Evolutionary conservation across 495 filamentous ascomycete genomes (phyloP).

Genomic region (Thermothielavioides terrestris): DNA sequence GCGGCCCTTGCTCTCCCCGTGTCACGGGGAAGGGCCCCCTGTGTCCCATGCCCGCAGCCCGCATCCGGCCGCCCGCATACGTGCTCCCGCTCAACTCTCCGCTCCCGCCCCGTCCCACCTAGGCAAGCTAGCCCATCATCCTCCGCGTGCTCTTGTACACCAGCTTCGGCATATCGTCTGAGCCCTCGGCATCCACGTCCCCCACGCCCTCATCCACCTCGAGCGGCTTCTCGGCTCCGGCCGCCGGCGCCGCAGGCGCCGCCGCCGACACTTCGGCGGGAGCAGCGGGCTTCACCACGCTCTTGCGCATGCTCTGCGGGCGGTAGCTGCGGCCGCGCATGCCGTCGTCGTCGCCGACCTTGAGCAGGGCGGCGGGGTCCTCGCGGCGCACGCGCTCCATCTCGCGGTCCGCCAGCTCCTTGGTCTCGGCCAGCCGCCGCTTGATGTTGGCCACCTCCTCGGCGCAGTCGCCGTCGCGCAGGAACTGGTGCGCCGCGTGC

Average conservation of each 20-base stretch:
- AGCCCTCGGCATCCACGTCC: slow-evolving; percentile 1
- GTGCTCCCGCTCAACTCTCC: background rate
- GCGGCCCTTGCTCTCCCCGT: too few species aligned
- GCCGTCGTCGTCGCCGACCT: slow-evolving; percentile 15
- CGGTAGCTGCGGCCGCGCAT: slow-evolving; percentile 19
- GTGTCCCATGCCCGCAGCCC: too few species aligned
- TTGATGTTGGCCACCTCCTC: slow-evolving; percentile 64
- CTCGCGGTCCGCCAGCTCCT: slow-evolving; percentile 49
- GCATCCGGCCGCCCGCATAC: background rate
- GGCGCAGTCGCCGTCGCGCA: slow-evolving; percentile 72
- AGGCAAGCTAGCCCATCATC: slow-evolving; percentile 8
- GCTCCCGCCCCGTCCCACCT: background rate
- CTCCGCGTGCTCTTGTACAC: slow-evolving; percentile 11
- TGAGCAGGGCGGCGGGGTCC: slow-evolving; percentile 21
- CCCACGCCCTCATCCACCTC: slow-evolving; percentile 12
- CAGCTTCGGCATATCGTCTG: slow-evolving; percentile 2
- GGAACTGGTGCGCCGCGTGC: slow-evolving; percentile 75
- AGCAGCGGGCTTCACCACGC: slow-evolving; percentile 7
- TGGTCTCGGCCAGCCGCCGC: slow-evolving; percentile 47
- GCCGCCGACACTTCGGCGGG: background rate
- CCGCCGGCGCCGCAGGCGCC: background rate
- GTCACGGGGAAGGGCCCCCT: too few species aligned
- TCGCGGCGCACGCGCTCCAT: slow-evolving; percentile 44
- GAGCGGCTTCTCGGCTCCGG: background rate
- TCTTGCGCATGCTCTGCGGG: slow-evolving; percentile 26